These are phyloP conservation scores for Carpinus fangiana DNA, from an alignment of 306 rosid species.

Conservation along the genomic window DNA sequence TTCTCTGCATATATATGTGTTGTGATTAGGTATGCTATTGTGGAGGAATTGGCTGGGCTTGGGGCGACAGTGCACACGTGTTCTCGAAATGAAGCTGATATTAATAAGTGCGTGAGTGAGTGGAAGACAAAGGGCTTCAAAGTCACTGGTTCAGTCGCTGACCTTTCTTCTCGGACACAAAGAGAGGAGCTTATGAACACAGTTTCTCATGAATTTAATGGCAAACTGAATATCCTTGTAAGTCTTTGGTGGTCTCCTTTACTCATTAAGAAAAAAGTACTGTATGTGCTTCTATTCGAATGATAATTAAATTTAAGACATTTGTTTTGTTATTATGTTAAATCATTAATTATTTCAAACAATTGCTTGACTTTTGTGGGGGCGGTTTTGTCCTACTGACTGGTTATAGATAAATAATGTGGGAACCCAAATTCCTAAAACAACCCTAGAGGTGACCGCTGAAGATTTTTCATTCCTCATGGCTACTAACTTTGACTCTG, in stretches of 20 bases:
- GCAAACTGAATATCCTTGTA: slow-evolving; percentile 43
- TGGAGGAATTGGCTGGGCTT: slow-evolving; percentile 13
- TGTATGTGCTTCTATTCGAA: too few species aligned
- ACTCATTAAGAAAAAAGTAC: not conserved
- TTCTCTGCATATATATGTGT: not conserved
- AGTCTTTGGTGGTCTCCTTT: not conserved
- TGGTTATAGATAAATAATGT: slow-evolving; percentile 7
- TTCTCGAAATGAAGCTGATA: not conserved
- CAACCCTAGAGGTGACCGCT: slow-evolving; percentile 3
- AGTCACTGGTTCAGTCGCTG: slow-evolving; percentile 36
- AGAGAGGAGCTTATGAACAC: slow-evolving; percentile 22
- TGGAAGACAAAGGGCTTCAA: slow-evolving; percentile 32
- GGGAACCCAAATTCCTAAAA: not conserved
- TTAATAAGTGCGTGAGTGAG: slow-evolving; percentile 22
- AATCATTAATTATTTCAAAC: not conserved
- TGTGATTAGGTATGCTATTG: slow-evolving; percentile 19
- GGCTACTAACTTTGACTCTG: slow-evolving; percentile 38
- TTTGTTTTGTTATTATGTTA: too few species aligned
- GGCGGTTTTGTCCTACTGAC: not conserved
- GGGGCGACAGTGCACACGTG: slow-evolving; percentile 33
- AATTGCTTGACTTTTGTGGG: not conserved
- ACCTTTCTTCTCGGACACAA: slow-evolving; percentile 20
- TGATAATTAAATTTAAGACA: too few species aligned
- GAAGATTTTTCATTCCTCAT: slow-evolving; percentile 24
- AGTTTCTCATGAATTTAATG: slow-evolving; percentile 34